A percentile compares a stretch with the other conserved stretches of the same genome.
These are phyloP conservation scores for Articulospora tetracladia DNA, from an alignment of 495 filamentous ascomycete genomes.

Conservation along the genomic window DNA sequence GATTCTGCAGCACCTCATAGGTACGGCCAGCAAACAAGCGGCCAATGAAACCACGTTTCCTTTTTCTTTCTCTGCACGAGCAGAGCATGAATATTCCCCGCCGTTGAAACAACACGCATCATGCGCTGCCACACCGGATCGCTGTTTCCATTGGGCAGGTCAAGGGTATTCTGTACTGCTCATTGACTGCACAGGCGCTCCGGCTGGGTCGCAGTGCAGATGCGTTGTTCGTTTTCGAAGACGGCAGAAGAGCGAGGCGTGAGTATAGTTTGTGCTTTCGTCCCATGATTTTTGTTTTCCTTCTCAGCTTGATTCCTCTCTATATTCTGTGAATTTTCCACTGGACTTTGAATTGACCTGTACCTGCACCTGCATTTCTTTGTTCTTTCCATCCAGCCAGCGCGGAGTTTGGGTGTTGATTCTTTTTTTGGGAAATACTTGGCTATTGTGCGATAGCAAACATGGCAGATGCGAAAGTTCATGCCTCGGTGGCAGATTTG, in stretches of 20 bases:
- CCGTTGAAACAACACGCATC: neutral
- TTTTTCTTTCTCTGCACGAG: neutral
- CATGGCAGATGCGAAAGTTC: neutral
- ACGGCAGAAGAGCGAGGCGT: neutral
- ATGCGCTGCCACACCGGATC: neutral
- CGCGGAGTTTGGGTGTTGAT: neutral
- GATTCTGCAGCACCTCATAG: neutral
- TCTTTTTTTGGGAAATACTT: neutral
- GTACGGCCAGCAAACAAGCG: neutral
- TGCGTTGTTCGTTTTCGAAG: neutral
- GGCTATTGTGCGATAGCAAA: neutral
- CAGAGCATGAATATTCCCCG: neutral
- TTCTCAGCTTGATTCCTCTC: neutral
- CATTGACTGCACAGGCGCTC: neutral
- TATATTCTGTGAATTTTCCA: neutral
- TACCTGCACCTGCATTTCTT: neutral
- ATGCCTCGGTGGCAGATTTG: slow-evolving; percentile 14
- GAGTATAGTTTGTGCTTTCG: neutral
- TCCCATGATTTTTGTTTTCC: neutral
- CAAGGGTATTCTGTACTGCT: neutral
- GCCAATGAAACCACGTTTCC: neutral
- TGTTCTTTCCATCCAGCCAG: neutral
- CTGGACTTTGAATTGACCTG: neutral
- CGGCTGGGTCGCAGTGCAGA: neutral
- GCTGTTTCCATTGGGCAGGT: neutral